Conservation (phyloP, 2,329 filamentous ascomycete species). For the Aulographum hederae region DNA sequence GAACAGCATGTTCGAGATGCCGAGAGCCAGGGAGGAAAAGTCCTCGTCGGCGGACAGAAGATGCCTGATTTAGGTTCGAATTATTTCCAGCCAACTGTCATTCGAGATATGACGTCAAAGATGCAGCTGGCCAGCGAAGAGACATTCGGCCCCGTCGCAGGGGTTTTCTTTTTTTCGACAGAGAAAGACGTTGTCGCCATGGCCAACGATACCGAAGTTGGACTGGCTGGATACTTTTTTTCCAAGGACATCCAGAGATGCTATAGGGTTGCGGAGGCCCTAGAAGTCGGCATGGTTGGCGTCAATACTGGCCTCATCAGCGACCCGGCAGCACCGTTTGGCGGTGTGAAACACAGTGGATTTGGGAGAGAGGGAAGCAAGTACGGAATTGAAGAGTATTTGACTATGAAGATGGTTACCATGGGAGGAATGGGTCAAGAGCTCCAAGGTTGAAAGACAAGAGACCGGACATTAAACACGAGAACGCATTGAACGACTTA, state of each 20-base stretch:
- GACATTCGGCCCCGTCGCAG: slow-evolving; percentile 89
- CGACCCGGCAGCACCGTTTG: slow-evolving; percentile 28
- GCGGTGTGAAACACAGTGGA: slow-evolving; percentile 30
- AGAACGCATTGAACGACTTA: too few relatives aligned
- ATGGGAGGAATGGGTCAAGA: slow-evolving; percentile 43
- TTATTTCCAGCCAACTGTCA: slow-evolving; percentile 80
- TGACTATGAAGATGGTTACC: slow-evolving; percentile 27
- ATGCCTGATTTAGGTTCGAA: slow-evolving; percentile 59
- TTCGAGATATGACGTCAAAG: slow-evolving; percentile 66
- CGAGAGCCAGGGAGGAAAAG: slow-evolving; percentile 53
- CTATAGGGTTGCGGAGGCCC: slow-evolving; percentile 41
- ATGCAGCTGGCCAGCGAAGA: slow-evolving; percentile 80
- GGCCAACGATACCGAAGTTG: slow-evolving; percentile 70
- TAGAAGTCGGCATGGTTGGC: slow-evolving; percentile 79
- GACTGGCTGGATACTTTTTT: slow-evolving; percentile 90
- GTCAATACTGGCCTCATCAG: slow-evolving; percentile 32
- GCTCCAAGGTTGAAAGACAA: slow-evolving; percentile 26
- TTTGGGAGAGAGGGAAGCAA: slow-evolving; percentile 32
- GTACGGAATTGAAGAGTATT: slow-evolving; percentile 31
- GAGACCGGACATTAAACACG: too few relatives aligned
- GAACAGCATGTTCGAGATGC: slow-evolving; percentile 67
- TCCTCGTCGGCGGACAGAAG: slow-evolving; percentile 58
- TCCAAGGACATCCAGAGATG: slow-evolving; percentile 40
- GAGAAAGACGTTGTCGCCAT: slow-evolving; percentile 75
- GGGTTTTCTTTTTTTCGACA: slow-evolving; percentile 71